Base-by-base conservation (phyloP, 768 basidiomycete genomes). In the Calocybe indica region DNA sequence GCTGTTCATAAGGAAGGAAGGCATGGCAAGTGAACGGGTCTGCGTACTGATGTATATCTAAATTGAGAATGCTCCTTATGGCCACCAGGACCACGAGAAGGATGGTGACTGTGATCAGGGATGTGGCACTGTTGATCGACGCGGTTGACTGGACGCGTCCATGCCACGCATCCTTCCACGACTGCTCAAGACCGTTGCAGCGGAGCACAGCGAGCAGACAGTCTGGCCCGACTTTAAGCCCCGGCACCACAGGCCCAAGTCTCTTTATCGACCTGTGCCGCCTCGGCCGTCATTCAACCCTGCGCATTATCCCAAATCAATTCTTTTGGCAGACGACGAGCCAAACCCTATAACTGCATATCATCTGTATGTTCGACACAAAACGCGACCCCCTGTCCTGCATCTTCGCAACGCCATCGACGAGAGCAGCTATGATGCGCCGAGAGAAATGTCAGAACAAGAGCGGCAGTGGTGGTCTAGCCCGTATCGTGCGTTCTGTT, bases 131-230 rank as follows among this genome's bases (percentile, higher is more conserved):
- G 22, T 22, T 22, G 22, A 22, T 22, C 4, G 22, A 22, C 22
- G 22, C 22, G 22, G 22, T 22, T 22, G 22, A 22, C 22, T 22
- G 22, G 22, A 15, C 42, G 38, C 41, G 40, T 39, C 31, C 13
- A 88, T 88, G 86, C 78, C 83, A 59, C 84, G 85, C 54, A 69
- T 89, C 58, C 64, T 87, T 48, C 83, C 83, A 37, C 83, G 85
- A 58, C 78, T 88, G 11, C 62, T 80, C 40, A 22, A 22, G 60
- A 68, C 48, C 59, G 55, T 14, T 60, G 82, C 39, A 57, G 62
- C 41, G 52, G 64, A 15, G 48, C 55, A 52, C 44, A 52, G 34
- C 46, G 35, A 22, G 22, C 22, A 22, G 22, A 15, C 40, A 37
- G 41, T 56, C 64, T 32, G 59, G 35, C 54, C 62, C 45, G 57